Evolutionary conservation across 345 rosid species (phyloP).

Genomic region (Bruguiera sexangula): DNA sequence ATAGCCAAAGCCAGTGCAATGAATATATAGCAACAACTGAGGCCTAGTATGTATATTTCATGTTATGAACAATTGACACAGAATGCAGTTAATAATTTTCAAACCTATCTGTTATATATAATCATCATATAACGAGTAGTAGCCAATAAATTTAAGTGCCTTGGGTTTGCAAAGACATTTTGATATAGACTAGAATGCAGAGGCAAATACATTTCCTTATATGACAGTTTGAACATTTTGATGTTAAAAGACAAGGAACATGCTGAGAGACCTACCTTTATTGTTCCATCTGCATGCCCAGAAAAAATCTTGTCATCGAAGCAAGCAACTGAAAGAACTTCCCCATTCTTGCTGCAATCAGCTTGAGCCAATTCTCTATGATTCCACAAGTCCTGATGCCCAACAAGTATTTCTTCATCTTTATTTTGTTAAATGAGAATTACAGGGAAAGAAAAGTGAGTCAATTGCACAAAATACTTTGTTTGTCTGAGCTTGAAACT

Average conservation of each 20-base stretch:
- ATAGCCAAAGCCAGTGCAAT: too few species aligned
- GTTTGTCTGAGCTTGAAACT: constrained; percentile 25
- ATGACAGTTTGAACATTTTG: not conserved
- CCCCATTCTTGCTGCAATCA: constrained; percentile 56
- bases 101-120: too few species aligned
- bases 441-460: not conserved
- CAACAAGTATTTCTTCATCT: constrained; percentile 1
- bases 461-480: not conserved
- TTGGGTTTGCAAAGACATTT: too few species aligned
- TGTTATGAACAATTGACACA: too few species aligned
- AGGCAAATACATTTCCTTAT: too few species aligned
- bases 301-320: constrained; percentile 58
- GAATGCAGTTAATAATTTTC: too few species aligned
- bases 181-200: too few species aligned
- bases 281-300: constrained; percentile 74
- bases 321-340: constrained; percentile 49
- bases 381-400: constrained; percentile 57
- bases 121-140: too few species aligned
- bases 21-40: too few species aligned
- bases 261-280: constrained; percentile 38
- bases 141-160: too few species aligned
- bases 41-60: too few species aligned
- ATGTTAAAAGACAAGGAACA: not conserved
- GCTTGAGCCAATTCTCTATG: constrained; percentile 60
- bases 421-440: not conserved